phyloP scores from a whole-genome alignment of 2,329 filamentous ascomycete genomes.

The Epicoccum sorghinum region DNA sequence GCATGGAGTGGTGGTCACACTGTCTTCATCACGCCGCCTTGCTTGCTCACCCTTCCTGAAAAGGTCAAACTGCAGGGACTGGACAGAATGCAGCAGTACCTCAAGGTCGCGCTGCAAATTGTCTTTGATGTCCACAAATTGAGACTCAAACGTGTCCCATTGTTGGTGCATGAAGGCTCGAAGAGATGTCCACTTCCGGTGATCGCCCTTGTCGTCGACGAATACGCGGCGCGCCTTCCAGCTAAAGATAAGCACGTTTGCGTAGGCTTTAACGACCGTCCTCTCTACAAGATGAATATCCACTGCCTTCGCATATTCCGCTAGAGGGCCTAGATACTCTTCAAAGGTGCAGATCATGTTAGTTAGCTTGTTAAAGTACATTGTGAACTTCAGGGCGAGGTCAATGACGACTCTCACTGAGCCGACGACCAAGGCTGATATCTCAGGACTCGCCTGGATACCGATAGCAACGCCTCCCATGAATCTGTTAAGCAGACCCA shows the following conservation, averaged over 20 bases:
- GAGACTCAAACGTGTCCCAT: slow-evolving; percentile 31
- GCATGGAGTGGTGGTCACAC: neutral
- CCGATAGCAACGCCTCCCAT: slow-evolving; percentile 26
- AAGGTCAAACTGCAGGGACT: slow-evolving; percentile 18
- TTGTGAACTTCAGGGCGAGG: slow-evolving; percentile 24
- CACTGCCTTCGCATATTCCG: slow-evolving; percentile 19
- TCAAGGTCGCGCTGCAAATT: slow-evolving; percentile 23
- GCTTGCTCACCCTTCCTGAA: slow-evolving; percentile 4
- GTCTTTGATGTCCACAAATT: slow-evolving; percentile 21
- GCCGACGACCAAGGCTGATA: slow-evolving; percentile 29
- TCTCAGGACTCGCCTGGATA: slow-evolving; percentile 23
- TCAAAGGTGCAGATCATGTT: slow-evolving; percentile 23
- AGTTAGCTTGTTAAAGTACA: slow-evolving; percentile 25
- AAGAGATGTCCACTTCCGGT: slow-evolving; percentile 18
- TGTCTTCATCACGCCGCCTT: neutral
- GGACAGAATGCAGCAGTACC: slow-evolving; percentile 21
- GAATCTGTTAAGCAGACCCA: slow-evolving; percentile 25
- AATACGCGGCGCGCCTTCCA: slow-evolving; percentile 25
- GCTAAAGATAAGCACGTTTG: slow-evolving; percentile 24
- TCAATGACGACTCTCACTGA: slow-evolving; percentile 25
- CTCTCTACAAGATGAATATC: slow-evolving; percentile 19
- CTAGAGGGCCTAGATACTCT: slow-evolving; percentile 27
- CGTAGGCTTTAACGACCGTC: slow-evolving; percentile 22
- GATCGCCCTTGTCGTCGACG: slow-evolving; percentile 17
- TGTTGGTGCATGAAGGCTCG: slow-evolving; percentile 26